Percentiles rank a stretch among this genome's conserved stretches.
These are phyloP conservation scores for Mariannaea elegans DNA, from an alignment of 2,329 filamentous ascomycete species.

Conservation along the genomic window DNA sequence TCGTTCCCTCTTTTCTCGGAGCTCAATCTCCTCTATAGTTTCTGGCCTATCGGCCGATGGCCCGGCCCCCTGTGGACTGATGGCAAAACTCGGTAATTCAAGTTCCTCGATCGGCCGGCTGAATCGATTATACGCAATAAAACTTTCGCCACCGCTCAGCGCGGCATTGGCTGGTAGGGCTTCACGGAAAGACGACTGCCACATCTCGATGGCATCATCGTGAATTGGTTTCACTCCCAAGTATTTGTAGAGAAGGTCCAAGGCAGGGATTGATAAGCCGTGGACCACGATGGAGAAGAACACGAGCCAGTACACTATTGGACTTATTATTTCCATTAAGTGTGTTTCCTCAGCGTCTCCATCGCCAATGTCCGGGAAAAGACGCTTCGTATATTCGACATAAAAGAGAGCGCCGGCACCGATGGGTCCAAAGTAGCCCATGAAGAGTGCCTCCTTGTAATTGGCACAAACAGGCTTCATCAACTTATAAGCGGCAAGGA, in stretches of 20 bases:
- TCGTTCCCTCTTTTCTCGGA: background rate
- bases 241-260: conserved; percentile 22
- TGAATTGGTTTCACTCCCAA: conserved; percentile 49
- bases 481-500: conserved; percentile 61
- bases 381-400: conserved; percentile 57
- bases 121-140: conserved; percentile 26
- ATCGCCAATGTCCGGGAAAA: conserved; percentile 49
- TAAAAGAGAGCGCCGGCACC: conserved; percentile 82
- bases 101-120: conserved; percentile 13
- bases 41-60: background rate
- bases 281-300: conserved; percentile 36
- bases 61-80: background rate
- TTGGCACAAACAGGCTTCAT: conserved; percentile 59
- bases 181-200: background rate
- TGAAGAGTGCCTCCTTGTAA: conserved; percentile 67
- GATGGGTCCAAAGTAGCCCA: conserved; percentile 78
- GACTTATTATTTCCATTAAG: conserved; percentile 48
- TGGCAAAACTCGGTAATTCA: conserved; percentile 2
- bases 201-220: conserved; percentile 23
- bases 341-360: conserved; percentile 46
- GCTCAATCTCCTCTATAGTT: background rate
- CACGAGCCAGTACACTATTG: conserved; percentile 52
- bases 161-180: conserved; percentile 12
- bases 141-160: background rate
- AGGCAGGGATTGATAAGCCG: conserved; percentile 55